Percentiles rank a stretch among this genome's conserved stretches.
Evolutionary conservation across 495 filamentous ascomycete species (phyloP).

Genomic region (Tuber magnatum): DNA sequence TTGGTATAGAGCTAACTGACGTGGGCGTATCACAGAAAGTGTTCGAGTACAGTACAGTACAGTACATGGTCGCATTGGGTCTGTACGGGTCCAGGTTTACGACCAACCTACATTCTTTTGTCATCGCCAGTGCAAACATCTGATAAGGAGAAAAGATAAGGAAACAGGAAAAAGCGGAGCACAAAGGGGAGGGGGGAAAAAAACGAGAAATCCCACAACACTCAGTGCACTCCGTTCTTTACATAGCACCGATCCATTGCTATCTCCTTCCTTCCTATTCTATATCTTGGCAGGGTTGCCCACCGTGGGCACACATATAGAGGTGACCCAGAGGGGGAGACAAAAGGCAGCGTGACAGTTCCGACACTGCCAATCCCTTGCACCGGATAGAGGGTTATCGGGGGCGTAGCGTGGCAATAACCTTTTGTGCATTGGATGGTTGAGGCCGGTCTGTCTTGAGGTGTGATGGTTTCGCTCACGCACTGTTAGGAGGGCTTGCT

Average conservation of each 20-base stretch:
- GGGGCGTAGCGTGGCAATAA: neutral
- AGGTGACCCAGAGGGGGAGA: neutral
- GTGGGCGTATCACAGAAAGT: neutral
- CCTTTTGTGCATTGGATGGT: neutral
- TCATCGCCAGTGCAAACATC: neutral
- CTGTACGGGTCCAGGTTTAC: neutral
- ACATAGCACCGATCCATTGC: neutral
- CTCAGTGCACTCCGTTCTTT: neutral
- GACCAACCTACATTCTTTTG: neutral
- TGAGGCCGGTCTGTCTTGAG: neutral
- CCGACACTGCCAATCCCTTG: neutral
- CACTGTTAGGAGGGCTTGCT: neutral
- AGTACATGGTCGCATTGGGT: neutral
- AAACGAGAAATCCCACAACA: neutral
- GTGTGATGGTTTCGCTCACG: neutral
- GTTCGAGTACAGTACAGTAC: neutral
- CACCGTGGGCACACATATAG: neutral
- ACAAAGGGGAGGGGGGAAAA: neutral
- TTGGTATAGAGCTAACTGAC: neutral
- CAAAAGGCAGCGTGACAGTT: neutral
- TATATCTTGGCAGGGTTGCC: neutral
- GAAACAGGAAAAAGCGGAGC: neutral
- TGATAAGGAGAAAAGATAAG: neutral
- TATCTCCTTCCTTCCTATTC: neutral
- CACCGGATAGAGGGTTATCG: neutral